Base-by-base conservation (phyloP, 2,329 filamentous ascomycete genomes). In the Pseudogymnoascus sp. region DNA sequence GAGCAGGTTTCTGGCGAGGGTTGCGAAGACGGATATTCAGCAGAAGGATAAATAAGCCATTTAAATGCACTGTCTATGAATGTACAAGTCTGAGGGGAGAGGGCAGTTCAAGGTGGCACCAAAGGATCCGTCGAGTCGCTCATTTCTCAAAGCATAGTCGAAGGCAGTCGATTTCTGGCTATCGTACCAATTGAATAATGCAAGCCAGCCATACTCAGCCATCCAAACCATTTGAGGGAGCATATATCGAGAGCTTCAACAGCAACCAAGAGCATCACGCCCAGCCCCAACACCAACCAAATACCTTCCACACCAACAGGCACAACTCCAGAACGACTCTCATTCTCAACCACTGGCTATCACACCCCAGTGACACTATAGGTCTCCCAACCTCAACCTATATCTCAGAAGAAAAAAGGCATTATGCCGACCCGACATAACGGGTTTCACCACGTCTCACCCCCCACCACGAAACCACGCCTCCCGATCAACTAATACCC, bases 1-100 rank as follows among this genome's bases (percentile, higher is more conserved):
- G 19, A 70, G 64, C 28, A 64, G 57, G 19, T 71, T 69, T 69
- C 23, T 74, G 2, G 62, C 37, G 5, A 45, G 28, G 3, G 37
- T 71, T 21, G 67, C 61, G 3, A 37, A 57, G 21, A 16, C 19
- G 19, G 65, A 62, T 19, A 16, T 48, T 6, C 16, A 25, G 14
- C 37, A 60, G 48, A 66, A 61, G 11, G 60, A 61, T 61, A 25
- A 37, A 39, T 61, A 61, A 8, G 23, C 5, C 13, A 1, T 31
- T 2, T 13, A 57, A 13, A 7, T 31, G 25, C 2, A 57, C 28
- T 34, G 28, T 13, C 8, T 21, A 34, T 6, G 2, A 14, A 57
- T 21, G 34, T 57, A 45, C 11, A 3, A 34, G n/a, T 13, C 2
- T 13, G 14, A 34, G 39, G 5, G 7, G 28, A 34, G n/a, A 4